phyloP scores from a whole-genome alignment of 306 rosid species.

The Hippophae rhamnoides region DNA sequence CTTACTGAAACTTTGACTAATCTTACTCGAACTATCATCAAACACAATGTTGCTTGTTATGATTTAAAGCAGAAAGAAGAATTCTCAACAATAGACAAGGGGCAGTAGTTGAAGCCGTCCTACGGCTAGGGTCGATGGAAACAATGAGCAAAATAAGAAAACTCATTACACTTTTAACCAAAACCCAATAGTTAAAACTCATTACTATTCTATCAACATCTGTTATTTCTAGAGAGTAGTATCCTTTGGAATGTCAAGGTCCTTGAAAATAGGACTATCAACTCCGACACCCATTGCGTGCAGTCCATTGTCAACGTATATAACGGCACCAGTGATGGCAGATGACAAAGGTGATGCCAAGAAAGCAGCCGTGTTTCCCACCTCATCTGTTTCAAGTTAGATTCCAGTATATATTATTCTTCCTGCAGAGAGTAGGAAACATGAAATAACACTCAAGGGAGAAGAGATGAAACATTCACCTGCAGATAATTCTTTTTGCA shows the following conservation, averaged over 20 bases:
- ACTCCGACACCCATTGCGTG: constrained; percentile 88
- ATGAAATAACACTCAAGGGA: not conserved
- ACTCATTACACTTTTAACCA: no score
- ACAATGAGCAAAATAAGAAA: no score
- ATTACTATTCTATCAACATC: no score
- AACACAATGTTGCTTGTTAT: no score
- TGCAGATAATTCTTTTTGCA: constrained; percentile 78
- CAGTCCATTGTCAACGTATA: constrained; percentile 77
- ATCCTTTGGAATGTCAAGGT: constrained; percentile 33
- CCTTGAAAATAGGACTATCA: constrained; percentile 45
- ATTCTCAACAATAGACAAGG: no score
- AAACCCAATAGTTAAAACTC: no score
- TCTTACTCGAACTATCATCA: no score
- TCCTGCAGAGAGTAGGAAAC: no score
- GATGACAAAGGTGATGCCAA: constrained; percentile 79
- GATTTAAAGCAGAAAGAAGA: no score
- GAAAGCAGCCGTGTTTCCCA: constrained; percentile 80
- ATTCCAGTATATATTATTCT: not conserved
- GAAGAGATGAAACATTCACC: constrained; percentile 29
- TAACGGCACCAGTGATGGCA: constrained; percentile 67
- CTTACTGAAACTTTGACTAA: no score
- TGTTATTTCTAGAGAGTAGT: not conserved
- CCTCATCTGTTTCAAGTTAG: constrained; percentile 58
- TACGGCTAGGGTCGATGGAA: no score
- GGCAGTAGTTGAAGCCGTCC: no score